These are phyloP conservation scores for Forsythia viridissima DNA, from an alignment of 257 asterid genomes.

Conservation along the genomic window DNA sequence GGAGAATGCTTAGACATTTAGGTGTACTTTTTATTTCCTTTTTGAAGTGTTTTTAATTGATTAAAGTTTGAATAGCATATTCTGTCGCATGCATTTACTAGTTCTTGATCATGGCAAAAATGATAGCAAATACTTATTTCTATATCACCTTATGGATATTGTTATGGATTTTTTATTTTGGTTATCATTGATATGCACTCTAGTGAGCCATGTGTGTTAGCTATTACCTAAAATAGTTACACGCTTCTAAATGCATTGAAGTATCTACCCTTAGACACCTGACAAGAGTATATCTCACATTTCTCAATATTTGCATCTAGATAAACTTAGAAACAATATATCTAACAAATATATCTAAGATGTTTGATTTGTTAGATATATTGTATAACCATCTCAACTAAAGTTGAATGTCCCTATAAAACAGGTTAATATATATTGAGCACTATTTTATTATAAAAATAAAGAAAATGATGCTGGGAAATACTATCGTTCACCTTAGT, in stretches of 20 bases:
- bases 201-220: not conserved
- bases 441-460: not conserved
- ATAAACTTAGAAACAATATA: not conserved
- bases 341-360: not conserved
- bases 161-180: not conserved
- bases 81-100: not conserved
- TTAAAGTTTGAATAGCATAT: not conserved
- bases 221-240: not conserved
- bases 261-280: conserved; percentile 8
- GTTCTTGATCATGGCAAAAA: not conserved
- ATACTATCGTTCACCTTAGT: not conserved
- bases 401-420: conserved; percentile 15
- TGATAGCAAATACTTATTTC: not conserved
- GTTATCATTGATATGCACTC: not conserved
- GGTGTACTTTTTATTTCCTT: not conserved
- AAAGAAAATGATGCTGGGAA: conserved; percentile 7
- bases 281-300: not conserved
- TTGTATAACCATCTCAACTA: conserved; percentile 1
- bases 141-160: not conserved
- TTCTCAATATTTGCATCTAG: not conserved
- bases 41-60: not conserved
- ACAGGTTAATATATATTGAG: conserved; percentile 11
- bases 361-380: conserved; percentile 16
- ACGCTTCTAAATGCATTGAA: not conserved
- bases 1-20: conserved; percentile 21